Base-by-base conservation (phyloP, 2,329 filamentous ascomycete species). In the Colletotrichum lentis region DNA sequence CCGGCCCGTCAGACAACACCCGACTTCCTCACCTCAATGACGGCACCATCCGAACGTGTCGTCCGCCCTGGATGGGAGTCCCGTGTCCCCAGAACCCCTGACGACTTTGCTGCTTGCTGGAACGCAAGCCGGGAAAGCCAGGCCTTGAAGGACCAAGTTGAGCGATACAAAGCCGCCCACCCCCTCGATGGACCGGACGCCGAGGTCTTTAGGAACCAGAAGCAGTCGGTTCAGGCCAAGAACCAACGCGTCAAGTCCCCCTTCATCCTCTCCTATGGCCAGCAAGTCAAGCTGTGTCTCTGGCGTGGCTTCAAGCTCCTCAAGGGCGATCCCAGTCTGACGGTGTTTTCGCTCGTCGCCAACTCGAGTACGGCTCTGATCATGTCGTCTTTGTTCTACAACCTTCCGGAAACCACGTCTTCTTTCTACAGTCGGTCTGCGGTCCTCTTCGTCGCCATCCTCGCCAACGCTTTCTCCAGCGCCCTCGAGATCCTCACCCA, bases 11-110 rank as follows among this genome's bases (percentile, higher is more conserved):
- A 90, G 73, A 93, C 91, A 0, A 92, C 90, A 0, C 88, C 90
- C 0, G 91, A 93, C 75, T 93, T 93, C 78, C 78, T 94, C 59
- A 93, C 91, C 3, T 88, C 89, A 3, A 78, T 84, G 8, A 83
- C 81, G 0, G 74, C 72, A 6, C 74, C 78, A 76, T 71, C 74
- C 2, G 75, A 77, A 43, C 75, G 75, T 43, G 61, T 72, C 10
- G 58, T 75, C 10, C 70, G 68, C 27, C 69, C 72, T 4, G 75
- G 75, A 0, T 76, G 70, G 20, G 74, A 76, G 49, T 71, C 71
- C 53, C 70, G 64, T 24, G 74, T 74, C 2, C 76, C 76, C 1
- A 71, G 75, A 18, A 77, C 75, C 16, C 71, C 76, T 7, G 76
- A 78, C 46, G 76, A 77, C 37, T 77, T 77, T 50, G 74, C 73